Evolutionary conservation across 2,329 filamentous ascomycete genomes (phyloP), one percentile per base, ranked within the genome.

Genomic region (Hansfordia pulvinata): DNA sequence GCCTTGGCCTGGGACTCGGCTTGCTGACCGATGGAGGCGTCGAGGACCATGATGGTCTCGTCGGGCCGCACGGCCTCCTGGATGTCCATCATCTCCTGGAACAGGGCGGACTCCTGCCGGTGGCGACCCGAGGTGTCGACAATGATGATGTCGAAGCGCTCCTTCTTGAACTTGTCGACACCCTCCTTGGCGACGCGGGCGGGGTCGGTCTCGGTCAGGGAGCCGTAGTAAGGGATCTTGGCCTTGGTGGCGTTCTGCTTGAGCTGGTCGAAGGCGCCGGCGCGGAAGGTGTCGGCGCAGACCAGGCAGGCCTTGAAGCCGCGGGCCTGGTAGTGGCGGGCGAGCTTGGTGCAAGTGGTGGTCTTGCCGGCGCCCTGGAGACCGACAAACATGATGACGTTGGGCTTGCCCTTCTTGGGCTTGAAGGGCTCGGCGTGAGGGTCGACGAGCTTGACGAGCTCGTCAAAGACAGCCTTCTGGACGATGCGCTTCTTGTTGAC

Each of bases 301-400:
- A 98, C 90, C 30, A 98, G 62, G 39, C 88, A 93, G 6, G 85
- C 72, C 53, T 83, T 84, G 66, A 96, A 93, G 1, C 90, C 90
- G 35, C 90, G 67, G 8, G 82, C 84, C 52, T 93, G 82, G 56
- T 98, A 98, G 64, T 93, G 88, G 31, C 86, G 64, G 11, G 90
- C 90, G 36, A 98, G 65, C 58, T 98, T 98, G 20, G 90, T 98
- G 67, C 90, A 96, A 9, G 88, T 92, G 2, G 90, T 98, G 14
- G 90, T 98, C 58, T 98, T 98, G 53, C 90, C 90, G 5, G 88
- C 84, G 63, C 90, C 90, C 56, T 98, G 90, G 25, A 98, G 66
- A 58, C 90, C 90, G 35, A 98, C 90, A 52, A 98, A 96, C 90
- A 98, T 98, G 55, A 98, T 94, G 48, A 98, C 82, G 53, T 94